These are phyloP conservation scores for Medicago ruthenica DNA, from an alignment of 306 rosid species.

Conservation along the genomic window DNA sequence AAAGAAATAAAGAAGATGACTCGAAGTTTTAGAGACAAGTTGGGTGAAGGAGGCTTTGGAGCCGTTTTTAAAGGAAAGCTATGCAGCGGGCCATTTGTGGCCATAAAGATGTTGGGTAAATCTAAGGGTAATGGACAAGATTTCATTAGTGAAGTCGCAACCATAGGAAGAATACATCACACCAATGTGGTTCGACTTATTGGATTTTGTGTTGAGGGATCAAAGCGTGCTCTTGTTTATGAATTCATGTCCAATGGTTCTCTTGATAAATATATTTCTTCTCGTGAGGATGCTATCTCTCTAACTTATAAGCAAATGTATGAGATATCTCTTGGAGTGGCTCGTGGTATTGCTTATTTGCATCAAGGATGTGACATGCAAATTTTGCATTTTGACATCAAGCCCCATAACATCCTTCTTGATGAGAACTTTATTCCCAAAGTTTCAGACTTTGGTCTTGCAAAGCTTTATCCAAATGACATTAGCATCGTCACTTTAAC, in stretches of 20 bases:
- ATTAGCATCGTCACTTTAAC: not conserved
- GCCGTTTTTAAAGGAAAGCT: not conserved
- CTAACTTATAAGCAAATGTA: not conserved
- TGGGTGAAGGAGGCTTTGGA: not conserved
- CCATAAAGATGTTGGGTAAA: not conserved
- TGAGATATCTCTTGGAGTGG: not conserved
- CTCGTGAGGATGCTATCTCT: not conserved
- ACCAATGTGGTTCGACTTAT: not conserved
- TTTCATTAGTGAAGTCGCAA: not conserved
- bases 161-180: slow-evolving; percentile 6
- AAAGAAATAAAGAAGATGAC: too few species aligned
- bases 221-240: not conserved
- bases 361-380: not conserved
- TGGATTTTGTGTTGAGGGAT: not conserved
- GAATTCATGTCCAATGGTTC: not conserved
- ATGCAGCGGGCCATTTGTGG: not conserved
- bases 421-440: not conserved
- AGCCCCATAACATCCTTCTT: slow-evolving; percentile 2
- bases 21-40: not conserved
- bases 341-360: not conserved
- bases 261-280: not conserved
- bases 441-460: slow-evolving; percentile 1
- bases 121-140: not conserved
- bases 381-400: slow-evolving; percentile 1
- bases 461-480: not conserved